Percentiles rank a stretch among this genome's conserved stretches.
phyloP scores from a whole-genome alignment of 2,329 filamentous ascomycete genomes.

The Tolypocladium ovalisporum region DNA sequence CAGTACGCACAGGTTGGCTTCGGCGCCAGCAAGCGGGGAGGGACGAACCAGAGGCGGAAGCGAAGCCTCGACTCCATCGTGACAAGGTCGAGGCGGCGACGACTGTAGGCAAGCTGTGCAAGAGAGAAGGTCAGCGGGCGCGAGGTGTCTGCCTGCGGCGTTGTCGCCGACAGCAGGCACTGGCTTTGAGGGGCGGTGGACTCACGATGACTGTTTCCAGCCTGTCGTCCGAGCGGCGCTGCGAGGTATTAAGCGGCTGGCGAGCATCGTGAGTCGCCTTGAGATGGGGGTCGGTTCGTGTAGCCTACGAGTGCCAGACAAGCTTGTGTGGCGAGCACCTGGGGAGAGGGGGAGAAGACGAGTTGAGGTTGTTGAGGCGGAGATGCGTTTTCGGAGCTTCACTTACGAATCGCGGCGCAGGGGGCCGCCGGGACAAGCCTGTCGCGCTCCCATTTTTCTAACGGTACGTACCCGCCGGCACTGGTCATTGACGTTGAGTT shows the following conservation, averaged over 20 bases:
- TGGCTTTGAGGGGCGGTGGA: conserved; percentile 4
- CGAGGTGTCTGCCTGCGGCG: neutral
- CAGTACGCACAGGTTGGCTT: conserved; percentile 15
- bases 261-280: conserved; percentile 39
- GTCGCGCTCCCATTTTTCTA: neutral
- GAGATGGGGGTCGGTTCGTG: conserved; percentile 8
- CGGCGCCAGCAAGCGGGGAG: neutral
- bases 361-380: conserved; percentile 1
- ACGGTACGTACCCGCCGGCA: neutral
- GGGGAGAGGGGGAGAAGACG: conserved; percentile 3
- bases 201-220: conserved; percentile 44
- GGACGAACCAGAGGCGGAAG: conserved; percentile 43
- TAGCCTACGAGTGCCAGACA: conserved; percentile 14
- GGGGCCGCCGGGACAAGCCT: neutral
- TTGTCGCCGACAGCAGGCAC: neutral
- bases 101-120: conserved; percentile 36
- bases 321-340: neutral
- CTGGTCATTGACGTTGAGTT: neutral
- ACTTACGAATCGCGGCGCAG: neutral
- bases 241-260: conserved; percentile 50
- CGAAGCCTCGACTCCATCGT: conserved; percentile 48
- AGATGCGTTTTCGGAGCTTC: conserved; percentile 6
- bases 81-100: conserved; percentile 32
- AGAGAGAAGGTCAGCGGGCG: conserved; percentile 1
- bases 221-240: conserved; percentile 42